Base-by-base conservation (phyloP, 257 asterid species). In the Primulina huaijiensis region DNA sequence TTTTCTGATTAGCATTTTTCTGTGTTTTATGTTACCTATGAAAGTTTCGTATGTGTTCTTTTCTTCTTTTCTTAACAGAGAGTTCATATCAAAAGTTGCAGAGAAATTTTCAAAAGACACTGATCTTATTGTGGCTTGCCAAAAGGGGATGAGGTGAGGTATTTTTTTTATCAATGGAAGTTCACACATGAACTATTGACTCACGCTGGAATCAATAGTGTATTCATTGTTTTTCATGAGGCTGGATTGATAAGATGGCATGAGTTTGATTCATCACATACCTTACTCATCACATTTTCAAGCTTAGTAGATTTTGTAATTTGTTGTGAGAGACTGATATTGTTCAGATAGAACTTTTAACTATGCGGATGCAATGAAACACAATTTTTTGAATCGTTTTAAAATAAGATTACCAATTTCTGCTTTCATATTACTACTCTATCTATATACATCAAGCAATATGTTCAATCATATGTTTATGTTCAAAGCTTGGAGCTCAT, bases 81-180 rank as follows among this genome's bases (percentile, higher is more conserved):
- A 78, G 52, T 93, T 93, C 78, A 59, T 90, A 63, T 62, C 88
- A 23, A 84, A 83, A 75, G 97, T 93, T 63, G 80, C 40, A 79
- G 92, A 90, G 77, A 86, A 87, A 64, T 93, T 86, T 79, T 79
- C 96, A 12, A 87, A 82, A 72, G 99, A 90, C 75, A 76, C 88
- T 9, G 96, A 90, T 81, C 89, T 93, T 53, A 90, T 93, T 60
- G 86, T 93, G 72, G 92, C 95, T 35, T 93, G 99, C 81, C 99
- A 93, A 82, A 93, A 93, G 82, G 99, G 99, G 63, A 79, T 93
- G 82, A 87, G 99, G 96, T 93, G 85, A 81, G 60, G 78, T 76
- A 76, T 70, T 70, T 69, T 21, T 79, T 71, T 67, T 67, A 68
- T 43, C 72, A 70, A 53, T 71, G 57, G 65, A 56, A 62, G 64